phyloP scores from a whole-genome alignment of 129 eudicot genomes.

The Flaveria ramosissima region DNA sequence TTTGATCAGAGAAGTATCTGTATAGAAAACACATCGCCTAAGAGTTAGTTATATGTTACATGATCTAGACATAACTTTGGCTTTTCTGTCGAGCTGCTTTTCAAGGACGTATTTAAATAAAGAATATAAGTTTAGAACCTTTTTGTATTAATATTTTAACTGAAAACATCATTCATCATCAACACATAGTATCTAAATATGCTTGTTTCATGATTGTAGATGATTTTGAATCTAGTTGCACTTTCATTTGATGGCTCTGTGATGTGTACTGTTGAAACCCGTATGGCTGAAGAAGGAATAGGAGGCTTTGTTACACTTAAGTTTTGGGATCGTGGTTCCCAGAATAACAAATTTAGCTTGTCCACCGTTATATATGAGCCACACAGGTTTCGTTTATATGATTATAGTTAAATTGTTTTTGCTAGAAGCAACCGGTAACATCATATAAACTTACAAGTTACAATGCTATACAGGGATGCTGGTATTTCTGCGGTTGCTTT shows the following conservation, averaged over 20 bases:
- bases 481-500: constrained; percentile 73
- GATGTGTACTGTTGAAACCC: constrained; percentile 87
- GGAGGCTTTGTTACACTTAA: constrained; percentile 87
- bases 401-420: not conserved
- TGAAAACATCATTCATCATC: not conserved
- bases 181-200: not conserved
- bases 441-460: constrained; percentile 16
- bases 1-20: not conserved
- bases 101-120: not conserved
- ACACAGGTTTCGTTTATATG: constrained; percentile 59
- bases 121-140: no score
- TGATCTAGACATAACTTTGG: not conserved
- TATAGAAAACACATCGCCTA: not conserved
- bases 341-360: constrained; percentile 59
- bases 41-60: not conserved
- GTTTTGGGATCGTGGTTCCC: constrained; percentile 71
- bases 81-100: not conserved
- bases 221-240: constrained; percentile 66
- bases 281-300: constrained; percentile 89
- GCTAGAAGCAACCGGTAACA: not conserved
- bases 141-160: not conserved
- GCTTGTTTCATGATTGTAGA: constrained; percentile 47
- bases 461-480: constrained; percentile 58
- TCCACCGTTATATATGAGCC: constrained; percentile 93
- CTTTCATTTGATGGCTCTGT: constrained; percentile 81